Conservation (phyloP, 768 basidiomycete species). For the Boletellus sp. region DNA sequence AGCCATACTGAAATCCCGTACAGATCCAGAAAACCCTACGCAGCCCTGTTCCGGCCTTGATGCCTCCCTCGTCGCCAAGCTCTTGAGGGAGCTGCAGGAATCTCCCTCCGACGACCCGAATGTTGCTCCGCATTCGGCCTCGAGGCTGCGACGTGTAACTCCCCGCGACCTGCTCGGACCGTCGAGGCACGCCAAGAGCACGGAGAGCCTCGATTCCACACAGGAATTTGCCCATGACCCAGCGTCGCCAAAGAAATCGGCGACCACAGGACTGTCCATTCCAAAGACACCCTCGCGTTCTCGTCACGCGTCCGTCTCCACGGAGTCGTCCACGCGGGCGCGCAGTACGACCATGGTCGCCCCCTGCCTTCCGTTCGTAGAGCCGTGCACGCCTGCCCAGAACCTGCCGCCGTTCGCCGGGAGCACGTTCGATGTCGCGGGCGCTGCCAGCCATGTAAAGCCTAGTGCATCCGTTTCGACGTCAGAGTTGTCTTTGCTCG, state of each 20-base stretch:
- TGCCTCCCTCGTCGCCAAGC: conserved; percentile 14
- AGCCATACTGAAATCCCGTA: conserved; percentile 34
- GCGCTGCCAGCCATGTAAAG: neutral
- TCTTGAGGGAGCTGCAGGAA: conserved; percentile 23
- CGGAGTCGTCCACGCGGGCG: conserved; percentile 12
- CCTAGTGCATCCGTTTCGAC: conserved; percentile 5
- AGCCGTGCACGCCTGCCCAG: conserved; percentile 2
- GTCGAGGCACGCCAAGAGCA: conserved; percentile 7
- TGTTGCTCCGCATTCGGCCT: conserved; percentile 1
- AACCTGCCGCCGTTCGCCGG: neutral
- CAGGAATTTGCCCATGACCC: conserved; percentile 3
- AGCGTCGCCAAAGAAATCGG: conserved; percentile 9
- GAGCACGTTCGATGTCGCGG: neutral
- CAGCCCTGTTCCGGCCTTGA: conserved; percentile 28
- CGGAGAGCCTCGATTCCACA: conserved; percentile 3
- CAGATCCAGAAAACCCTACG: conserved; percentile 14
- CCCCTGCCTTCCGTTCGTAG: conserved; percentile 4
- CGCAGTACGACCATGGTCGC: conserved; percentile 14
- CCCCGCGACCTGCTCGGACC: conserved; percentile 26
- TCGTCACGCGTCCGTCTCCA: conserved; percentile 16
- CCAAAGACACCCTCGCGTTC: conserved; percentile 20
- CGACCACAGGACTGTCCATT: conserved; percentile 2
- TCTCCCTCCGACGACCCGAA: conserved; percentile 14
- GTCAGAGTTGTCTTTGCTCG: conserved; percentile 10
- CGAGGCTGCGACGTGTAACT: conserved; percentile 14